A percentile compares a stretch with the other conserved stretches of the same genome.
These are phyloP conservation scores for Acacia acuminata DNA, from an alignment of 306 rosid genomes.

Conservation along the genomic window DNA sequence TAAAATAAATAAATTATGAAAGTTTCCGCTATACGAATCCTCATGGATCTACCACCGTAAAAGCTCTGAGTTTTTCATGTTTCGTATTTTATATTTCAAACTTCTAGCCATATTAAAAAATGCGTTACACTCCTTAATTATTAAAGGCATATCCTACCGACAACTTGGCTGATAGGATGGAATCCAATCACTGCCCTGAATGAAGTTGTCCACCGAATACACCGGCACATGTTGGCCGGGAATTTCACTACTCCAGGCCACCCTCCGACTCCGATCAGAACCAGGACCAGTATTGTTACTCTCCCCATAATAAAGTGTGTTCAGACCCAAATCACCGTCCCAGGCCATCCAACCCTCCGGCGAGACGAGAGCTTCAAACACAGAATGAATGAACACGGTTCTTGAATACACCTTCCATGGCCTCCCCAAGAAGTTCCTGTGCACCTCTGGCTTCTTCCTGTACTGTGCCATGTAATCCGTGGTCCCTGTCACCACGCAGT, in stretches of 20 bases:
- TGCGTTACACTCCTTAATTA: background rate
- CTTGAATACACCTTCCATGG: conserved; percentile 94
- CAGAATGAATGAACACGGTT: conserved; percentile 58
- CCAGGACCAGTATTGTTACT: conserved; percentile 57
- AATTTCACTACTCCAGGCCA: conserved; percentile 62
- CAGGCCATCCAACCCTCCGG: conserved; percentile 82
- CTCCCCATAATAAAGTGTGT: conserved; percentile 84
- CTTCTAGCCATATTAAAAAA: too few species aligned
- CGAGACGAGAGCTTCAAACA: conserved; percentile 48
- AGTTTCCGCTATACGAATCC: background rate
- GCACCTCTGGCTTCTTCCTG: conserved; percentile 63
- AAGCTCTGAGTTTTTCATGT: background rate
- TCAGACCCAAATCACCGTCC: conserved; percentile 60
- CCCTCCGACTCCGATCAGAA: conserved; percentile 49
- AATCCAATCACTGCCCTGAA: conserved; percentile 83
- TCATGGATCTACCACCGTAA: background rate
- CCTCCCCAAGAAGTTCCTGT: conserved; percentile 87
- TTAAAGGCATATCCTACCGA: background rate
- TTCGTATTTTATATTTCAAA: background rate
- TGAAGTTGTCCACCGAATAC: conserved; percentile 72
- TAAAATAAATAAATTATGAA: too few species aligned
- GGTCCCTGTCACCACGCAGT: conserved; percentile 74
- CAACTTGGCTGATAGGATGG: conserved; percentile 19
- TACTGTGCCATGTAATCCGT: conserved; percentile 67
- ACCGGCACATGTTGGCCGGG: conserved; percentile 50